phyloP scores from a whole-genome alignment of 768 basidiomycete genomes.

The Lactarius psammicola region DNA sequence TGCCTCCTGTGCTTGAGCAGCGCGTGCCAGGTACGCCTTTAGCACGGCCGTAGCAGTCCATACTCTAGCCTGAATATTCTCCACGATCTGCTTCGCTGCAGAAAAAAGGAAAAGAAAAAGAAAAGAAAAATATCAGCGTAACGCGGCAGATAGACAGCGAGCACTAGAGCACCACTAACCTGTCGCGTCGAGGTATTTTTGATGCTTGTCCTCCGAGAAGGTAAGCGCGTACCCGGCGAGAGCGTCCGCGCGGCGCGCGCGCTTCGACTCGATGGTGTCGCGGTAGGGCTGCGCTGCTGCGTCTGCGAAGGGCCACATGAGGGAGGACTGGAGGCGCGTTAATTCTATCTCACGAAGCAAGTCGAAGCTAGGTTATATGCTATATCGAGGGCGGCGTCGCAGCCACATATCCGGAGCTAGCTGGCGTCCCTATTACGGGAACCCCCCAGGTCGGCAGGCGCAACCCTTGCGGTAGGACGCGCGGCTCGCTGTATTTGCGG shows the following conservation, averaged over 20 bases:
- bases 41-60: slow-evolving; percentile 51
- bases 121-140: too few relatives aligned
- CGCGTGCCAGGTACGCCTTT: slow-evolving; percentile 46
- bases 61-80: slow-evolving; percentile 38
- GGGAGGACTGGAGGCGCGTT: too few relatives aligned
- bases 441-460: not conserved
- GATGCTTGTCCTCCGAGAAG: slow-evolving; percentile 18
- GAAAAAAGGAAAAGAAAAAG: not conserved
- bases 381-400: not conserved
- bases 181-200: slow-evolving; percentile 44
- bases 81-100: slow-evolving; percentile 46
- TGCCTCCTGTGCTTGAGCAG: slow-evolving; percentile 54
- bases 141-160: too few relatives aligned
- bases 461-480: not conserved
- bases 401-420: not conserved
- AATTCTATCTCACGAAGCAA: not conserved
- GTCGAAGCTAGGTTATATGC: not conserved
- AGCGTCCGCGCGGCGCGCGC: slow-evolving; percentile 27
- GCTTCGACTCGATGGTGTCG: slow-evolving; percentile 25
- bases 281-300: slow-evolving; percentile 3
- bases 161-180: slow-evolving; percentile 36
- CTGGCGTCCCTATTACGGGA: too few relatives aligned
- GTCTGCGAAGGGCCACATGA: slow-evolving; percentile 16
- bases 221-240: slow-evolving; percentile 23
- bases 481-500: too few relatives aligned